Base-by-base conservation (phyloP, 2,329 filamentous ascomycete species). In the Fusarium sp. region DNA sequence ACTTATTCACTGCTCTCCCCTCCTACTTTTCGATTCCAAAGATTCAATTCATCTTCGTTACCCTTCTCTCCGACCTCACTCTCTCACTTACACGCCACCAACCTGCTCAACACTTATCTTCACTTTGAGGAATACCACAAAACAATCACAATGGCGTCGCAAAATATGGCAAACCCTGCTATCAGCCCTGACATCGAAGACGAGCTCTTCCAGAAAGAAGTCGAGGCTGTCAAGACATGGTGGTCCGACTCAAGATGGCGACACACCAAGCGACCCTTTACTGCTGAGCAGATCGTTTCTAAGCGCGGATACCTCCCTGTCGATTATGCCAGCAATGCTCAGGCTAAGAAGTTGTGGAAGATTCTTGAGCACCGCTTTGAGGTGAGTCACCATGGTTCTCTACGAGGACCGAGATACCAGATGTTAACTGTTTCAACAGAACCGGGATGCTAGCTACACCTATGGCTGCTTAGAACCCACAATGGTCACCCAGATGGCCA, bases 401-500 rank as follows among this genome's bases (percentile, higher is more conserved):
- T 44, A 19, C 21, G n/a, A 13, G 10, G 16, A 18, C 6, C 26
- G 49, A 11, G 7, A 39, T 25, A 12, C 3, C 43, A 28, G 26
- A 37, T 16, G 46, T 30, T 67, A 49, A 61, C 46, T 44, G 42
- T 26, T 49, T 9, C 4, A 13, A 62, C 73, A 97, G 93, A 92
- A 87, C 77, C 89, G 89, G 76, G 92, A 96, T 77, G 93, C 93
- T 49, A 97, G 93, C 82, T 97, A 91, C 84, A 99, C 96, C 61
- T 99, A 98, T 79, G 96, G 96, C 77, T 98, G 96, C 83, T 86
- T 99, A 71, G 96, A 99, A 79, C 96, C 96, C 13, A 97, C 97
- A 59, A 98, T 98, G 93, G 88, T 99, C 79, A 98, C 96, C 28
- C 96, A 99, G 82, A 99, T 99, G 96, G 95, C 95, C 76, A 97